phyloP scores from a whole-genome alignment of 257 asterid species.

The Plantago elongata region DNA sequence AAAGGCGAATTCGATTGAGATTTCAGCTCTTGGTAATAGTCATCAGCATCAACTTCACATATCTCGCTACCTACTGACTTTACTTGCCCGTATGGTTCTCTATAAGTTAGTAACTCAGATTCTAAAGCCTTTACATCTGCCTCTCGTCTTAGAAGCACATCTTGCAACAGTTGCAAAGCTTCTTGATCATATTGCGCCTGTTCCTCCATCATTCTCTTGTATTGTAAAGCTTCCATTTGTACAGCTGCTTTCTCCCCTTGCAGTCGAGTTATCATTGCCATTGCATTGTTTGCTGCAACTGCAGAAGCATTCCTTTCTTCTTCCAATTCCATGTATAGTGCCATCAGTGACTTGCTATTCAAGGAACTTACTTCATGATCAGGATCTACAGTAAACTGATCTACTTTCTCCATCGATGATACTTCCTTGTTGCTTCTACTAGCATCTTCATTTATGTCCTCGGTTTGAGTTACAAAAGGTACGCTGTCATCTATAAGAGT shows the following conservation, averaged over 20 bases:
- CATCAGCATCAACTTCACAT: constrained; percentile 66
- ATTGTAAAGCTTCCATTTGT: constrained; percentile 86
- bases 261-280: constrained; percentile 89
- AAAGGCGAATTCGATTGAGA: constrained; percentile 45
- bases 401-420: constrained; percentile 27
- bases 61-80: constrained; percentile 57
- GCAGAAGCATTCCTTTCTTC: constrained; percentile 94
- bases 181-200: constrained; percentile 59
- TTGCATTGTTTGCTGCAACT: constrained; percentile 83
- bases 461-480: not conserved
- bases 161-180: constrained; percentile 12
- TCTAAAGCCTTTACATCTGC: constrained; percentile 10
- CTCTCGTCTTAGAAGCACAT: constrained; percentile 7
- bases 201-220: constrained; percentile 91
- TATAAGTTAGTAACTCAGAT: constrained; percentile 8
- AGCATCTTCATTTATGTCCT: constrained; percentile 39
- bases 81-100: constrained; percentile 37
- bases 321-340: constrained; percentile 70
- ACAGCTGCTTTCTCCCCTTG: constrained; percentile 84
- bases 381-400: constrained; percentile 25
- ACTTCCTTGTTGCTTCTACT: constrained; percentile 24
- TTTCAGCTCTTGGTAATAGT: constrained; percentile 59
- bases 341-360: constrained; percentile 52
- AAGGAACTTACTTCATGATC: constrained; percentile 19
- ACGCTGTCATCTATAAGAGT: not conserved